A percentile compares a stretch with the other conserved stretches of the same genome.
Conservation (phyloP, 305 asterid species). For the Fraxinus nigra region DNA sequence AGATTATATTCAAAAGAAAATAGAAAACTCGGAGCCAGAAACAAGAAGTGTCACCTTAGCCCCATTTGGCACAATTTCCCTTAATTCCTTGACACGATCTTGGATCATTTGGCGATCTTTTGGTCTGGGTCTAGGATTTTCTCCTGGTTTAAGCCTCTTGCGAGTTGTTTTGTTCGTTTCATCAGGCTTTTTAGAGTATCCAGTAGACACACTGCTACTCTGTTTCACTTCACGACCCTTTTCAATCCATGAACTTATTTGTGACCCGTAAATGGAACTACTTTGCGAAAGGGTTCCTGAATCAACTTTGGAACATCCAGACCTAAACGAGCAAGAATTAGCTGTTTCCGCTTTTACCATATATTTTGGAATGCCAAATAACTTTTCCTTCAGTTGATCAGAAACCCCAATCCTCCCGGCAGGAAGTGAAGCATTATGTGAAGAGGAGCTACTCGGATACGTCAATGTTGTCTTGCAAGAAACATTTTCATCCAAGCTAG, state of each 20-base stretch:
- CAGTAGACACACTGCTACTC: constrained; percentile 45
- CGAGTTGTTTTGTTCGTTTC: constrained; percentile 48
- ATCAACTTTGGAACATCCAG: constrained; percentile 41
- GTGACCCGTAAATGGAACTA: constrained; percentile 58
- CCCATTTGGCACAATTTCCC: constrained; percentile 80
- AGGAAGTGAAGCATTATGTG: constrained; percentile 34
- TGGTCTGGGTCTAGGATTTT: constrained; percentile 80
- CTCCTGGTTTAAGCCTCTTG: constrained; percentile 77
- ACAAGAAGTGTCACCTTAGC: constrained; percentile 50
- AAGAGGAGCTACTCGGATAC: constrained; percentile 41
- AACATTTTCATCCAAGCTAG: constrained; percentile 44
- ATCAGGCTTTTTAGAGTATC: constrained; percentile 48
- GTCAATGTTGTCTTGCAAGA: constrained; percentile 55
- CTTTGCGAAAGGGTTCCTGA: constrained; percentile 39
- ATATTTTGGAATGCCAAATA: constrained; percentile 48
- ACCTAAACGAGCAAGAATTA: constrained; percentile 37
- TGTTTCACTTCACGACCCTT: constrained; percentile 43
- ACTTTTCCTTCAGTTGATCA: constrained; percentile 39
- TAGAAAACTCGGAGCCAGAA: neutral
- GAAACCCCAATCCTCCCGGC: constrained; percentile 32
- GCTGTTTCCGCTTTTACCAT: constrained; percentile 31
- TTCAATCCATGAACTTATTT: constrained; percentile 56
- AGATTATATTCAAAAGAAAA: neutral
- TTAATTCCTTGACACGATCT: constrained; percentile 78
- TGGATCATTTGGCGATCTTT: constrained; percentile 91